These are phyloP conservation scores for Zymoseptoria tritici DNA, from an alignment of 2,329 filamentous ascomycete genomes.

Conservation along the genomic window DNA sequence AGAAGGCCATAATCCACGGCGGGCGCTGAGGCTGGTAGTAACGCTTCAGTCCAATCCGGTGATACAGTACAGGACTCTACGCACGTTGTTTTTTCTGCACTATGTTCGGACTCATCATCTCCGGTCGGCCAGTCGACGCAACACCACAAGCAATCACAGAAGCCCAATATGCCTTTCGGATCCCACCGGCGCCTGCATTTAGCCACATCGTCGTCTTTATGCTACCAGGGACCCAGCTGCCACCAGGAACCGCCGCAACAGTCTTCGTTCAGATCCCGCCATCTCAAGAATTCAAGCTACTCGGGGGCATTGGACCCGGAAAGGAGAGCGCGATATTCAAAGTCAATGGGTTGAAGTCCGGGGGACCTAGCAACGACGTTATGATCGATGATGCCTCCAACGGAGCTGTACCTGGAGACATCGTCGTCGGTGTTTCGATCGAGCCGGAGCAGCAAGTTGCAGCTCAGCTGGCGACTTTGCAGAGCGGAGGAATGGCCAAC, in stretches of 20 bases:
- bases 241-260: constrained; percentile 69
- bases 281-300: constrained; percentile 62
- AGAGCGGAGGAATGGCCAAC: constrained; percentile 27
- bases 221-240: constrained; percentile 68
- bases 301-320: constrained; percentile 81
- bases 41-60: background rate
- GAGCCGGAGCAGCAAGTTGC: constrained; percentile 69
- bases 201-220: constrained; percentile 82
- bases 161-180: constrained; percentile 57
- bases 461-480: constrained; percentile 57
- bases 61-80: background rate
- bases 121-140: constrained; percentile 53
- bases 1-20: background rate
- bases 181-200: constrained; percentile 54
- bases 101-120: constrained; percentile 57
- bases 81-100: background rate
- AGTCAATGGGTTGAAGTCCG: constrained; percentile 43
- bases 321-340: constrained; percentile 93
- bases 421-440: constrained; percentile 74
- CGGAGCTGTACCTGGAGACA: constrained; percentile 33
- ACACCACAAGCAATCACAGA: constrained; percentile 48
- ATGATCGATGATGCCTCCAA: constrained; percentile 37
- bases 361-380: constrained; percentile 42
- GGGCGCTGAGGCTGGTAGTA: background rate
- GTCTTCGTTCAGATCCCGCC: constrained; percentile 76